A percentile compares a stretch with the other conserved stretches of the same genome.
Conservation (phyloP, 2,329 filamentous ascomycete genomes). For the Ascosphaera acerosa region DNA sequence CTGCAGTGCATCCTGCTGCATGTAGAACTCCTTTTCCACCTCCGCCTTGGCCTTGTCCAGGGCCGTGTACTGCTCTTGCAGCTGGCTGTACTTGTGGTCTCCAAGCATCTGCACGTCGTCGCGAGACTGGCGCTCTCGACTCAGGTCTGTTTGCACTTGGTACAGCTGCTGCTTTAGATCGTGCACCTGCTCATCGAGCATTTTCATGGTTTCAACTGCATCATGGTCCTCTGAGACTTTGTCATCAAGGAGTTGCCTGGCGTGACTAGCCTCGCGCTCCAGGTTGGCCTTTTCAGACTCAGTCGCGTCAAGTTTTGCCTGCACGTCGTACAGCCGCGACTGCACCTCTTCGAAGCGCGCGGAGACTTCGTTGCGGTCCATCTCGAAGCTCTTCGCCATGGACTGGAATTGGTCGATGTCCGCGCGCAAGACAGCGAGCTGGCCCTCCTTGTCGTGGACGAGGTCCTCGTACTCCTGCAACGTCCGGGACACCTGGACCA, state of each 20-base stretch:
- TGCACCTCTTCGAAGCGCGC: conserved; percentile 59
- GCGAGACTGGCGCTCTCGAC: conserved; percentile 71
- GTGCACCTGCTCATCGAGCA: conserved; percentile 67
- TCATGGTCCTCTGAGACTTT: conserved; percentile 77
- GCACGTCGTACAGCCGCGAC: conserved; percentile 51
- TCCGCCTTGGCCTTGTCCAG: conserved; percentile 89
- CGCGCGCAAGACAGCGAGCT: conserved; percentile 57
- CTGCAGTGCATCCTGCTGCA: conserved; percentile 74
- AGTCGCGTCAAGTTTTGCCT: conserved; percentile 71
- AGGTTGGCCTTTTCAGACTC: conserved; percentile 62
- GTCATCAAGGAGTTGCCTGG: conserved; percentile 62
- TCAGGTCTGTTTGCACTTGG: conserved; percentile 65
- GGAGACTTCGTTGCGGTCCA: conserved; percentile 45
- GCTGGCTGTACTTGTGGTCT: conserved; percentile 60
- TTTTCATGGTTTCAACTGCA: conserved; percentile 51
- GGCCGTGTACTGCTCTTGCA: conserved; percentile 64
- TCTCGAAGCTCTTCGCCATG: conserved; percentile 53
- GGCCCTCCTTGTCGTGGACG: conserved; percentile 80
- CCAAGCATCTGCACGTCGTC: conserved; percentile 80
- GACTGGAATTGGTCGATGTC: conserved; percentile 66
- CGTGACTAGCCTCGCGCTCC: conserved; percentile 69
- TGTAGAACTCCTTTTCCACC: conserved; percentile 93
- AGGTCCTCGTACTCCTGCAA: conserved; percentile 91
- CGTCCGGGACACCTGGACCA: conserved; percentile 66
- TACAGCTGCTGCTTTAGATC: conserved; percentile 71